Conservation (phyloP, 495 filamentous ascomycete species). For the Penicillium arizonense region DNA sequence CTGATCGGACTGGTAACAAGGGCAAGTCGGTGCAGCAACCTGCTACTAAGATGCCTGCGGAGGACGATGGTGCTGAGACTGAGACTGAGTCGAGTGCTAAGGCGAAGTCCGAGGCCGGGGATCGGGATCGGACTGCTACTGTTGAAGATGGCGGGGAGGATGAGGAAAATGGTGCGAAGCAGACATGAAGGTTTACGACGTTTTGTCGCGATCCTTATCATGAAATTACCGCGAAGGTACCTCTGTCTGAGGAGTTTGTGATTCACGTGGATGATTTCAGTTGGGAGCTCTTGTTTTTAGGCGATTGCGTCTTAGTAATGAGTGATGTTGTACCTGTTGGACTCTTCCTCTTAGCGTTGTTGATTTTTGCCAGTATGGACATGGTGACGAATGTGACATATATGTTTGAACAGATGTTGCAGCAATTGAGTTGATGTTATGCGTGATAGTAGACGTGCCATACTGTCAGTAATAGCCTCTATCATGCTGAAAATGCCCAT, state of each 20-base stretch:
- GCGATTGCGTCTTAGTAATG: neutral
- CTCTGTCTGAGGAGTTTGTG: neutral
- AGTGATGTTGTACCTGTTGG: neutral
- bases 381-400: neutral
- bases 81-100: constrained; percentile 18
- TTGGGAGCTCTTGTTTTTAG: neutral
- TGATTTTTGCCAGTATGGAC: neutral
- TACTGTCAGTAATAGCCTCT: no score
- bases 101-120: constrained; percentile 5
- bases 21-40: constrained; percentile 23
- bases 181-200: constrained; percentile 2
- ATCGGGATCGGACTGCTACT: constrained; percentile 8
- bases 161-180: constrained; percentile 4
- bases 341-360: neutral
- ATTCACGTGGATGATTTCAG: neutral
- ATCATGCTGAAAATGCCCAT: no score
- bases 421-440: neutral
- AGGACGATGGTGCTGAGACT: constrained; percentile 16
- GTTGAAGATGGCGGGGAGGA: constrained; percentile 20
- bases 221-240: neutral
- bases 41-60: constrained; percentile 5
- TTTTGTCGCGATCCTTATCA: neutral
- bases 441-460: neutral
- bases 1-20: constrained; percentile 14
- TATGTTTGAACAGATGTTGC: constrained; percentile 2